Percentiles rank a stretch among this genome's conserved stretches.
Conservation (phyloP, 768 basidiomycete genomes). For the Ephemerocybe angulata region DNA sequence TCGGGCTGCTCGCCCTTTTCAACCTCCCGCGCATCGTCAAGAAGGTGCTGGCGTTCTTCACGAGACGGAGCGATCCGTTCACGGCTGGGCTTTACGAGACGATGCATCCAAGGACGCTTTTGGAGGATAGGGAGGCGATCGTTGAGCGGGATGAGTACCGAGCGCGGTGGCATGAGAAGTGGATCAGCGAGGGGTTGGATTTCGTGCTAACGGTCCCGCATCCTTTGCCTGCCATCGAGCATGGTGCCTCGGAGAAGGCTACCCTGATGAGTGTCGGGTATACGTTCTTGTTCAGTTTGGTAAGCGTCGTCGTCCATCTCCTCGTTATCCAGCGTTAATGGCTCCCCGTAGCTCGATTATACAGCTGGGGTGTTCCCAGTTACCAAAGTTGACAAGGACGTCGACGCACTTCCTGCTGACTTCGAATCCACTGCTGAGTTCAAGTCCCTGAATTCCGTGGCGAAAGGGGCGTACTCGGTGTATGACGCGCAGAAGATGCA, state of each 20-base stretch:
- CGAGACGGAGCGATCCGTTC: slow-evolving; percentile 34
- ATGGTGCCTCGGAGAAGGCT: slow-evolving; percentile 48
- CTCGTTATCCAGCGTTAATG: neutral
- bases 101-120: slow-evolving; percentile 45
- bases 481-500: slow-evolving; percentile 64
- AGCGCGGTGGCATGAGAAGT: slow-evolving; percentile 44
- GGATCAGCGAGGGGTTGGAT: slow-evolving; percentile 50
- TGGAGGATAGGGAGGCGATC: slow-evolving; percentile 49
- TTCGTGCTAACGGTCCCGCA: slow-evolving; percentile 62
- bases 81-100: slow-evolving; percentile 33
- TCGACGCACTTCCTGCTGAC: slow-evolving; percentile 31
- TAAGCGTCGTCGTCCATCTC: slow-evolving; percentile 30
- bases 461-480: slow-evolving; percentile 39
- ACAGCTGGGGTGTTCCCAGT: slow-evolving; percentile 60
- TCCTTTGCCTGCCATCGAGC: slow-evolving; percentile 56
- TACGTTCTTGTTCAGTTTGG: slow-evolving; percentile 66
- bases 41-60: slow-evolving; percentile 38
- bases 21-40: slow-evolving; percentile 39
- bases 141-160: slow-evolving; percentile 42
- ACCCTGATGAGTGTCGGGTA: slow-evolving; percentile 59
- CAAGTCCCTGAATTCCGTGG: slow-evolving; percentile 29
- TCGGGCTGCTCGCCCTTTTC: slow-evolving; percentile 31
- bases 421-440: slow-evolving; percentile 33
- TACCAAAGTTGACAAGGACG: slow-evolving; percentile 41
- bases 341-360: slow-evolving; percentile 44